Evolutionary conservation across 2,329 filamentous ascomycete species (phyloP).

Genomic region (Tolypocladium nubicola): DNA sequence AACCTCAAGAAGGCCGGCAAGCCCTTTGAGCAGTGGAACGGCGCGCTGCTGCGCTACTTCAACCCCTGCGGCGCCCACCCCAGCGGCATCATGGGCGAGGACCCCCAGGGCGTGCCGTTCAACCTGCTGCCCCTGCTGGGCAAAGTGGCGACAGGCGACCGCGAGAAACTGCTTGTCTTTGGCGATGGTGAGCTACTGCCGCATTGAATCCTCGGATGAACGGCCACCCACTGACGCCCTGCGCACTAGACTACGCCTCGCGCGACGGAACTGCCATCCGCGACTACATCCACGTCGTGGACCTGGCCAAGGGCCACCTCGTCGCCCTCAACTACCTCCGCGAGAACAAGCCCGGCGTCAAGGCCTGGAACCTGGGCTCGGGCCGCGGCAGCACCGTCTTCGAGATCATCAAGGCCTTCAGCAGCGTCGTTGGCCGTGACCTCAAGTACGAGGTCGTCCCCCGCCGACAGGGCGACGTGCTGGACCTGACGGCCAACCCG

Average conservation of each 20-base stretch:
- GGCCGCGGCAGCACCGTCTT: constrained; percentile 92
- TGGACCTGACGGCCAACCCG: constrained; percentile 90
- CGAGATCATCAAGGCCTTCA: constrained; percentile 95
- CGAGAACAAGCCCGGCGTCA: constrained; percentile 74
- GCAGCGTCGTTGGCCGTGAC: constrained; percentile 71
- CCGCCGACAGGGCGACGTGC: constrained; percentile 77
- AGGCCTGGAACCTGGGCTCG: constrained; percentile 93
- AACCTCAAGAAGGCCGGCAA: constrained; percentile 73
- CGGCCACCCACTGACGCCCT: constrained; percentile 7
- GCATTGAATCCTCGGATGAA: too few species aligned
- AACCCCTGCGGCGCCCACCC: constrained; percentile 95
- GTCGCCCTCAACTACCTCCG: constrained; percentile 85
- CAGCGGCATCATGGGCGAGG: constrained; percentile 94
- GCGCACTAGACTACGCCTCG: constrained; percentile 66
- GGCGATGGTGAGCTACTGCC: constrained; percentile 62
- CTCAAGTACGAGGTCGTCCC: constrained; percentile 79
- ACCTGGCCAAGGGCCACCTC: constrained; percentile 77
- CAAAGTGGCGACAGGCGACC: constrained; percentile 90
- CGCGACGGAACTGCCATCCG: constrained; percentile 89
- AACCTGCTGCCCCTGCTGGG: constrained; percentile 91
- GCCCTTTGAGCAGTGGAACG: constrained; percentile 77
- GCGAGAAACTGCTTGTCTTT: constrained; percentile 89
- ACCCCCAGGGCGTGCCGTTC: constrained; percentile 90
- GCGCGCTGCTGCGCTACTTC: constrained; percentile 88
- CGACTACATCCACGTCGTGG: constrained; percentile 96